A percentile compares a stretch with the other conserved stretches of the same genome.
Conservation (phyloP, 176 grass and related monocot species). For the Echinochloa phyllopogon region DNA sequence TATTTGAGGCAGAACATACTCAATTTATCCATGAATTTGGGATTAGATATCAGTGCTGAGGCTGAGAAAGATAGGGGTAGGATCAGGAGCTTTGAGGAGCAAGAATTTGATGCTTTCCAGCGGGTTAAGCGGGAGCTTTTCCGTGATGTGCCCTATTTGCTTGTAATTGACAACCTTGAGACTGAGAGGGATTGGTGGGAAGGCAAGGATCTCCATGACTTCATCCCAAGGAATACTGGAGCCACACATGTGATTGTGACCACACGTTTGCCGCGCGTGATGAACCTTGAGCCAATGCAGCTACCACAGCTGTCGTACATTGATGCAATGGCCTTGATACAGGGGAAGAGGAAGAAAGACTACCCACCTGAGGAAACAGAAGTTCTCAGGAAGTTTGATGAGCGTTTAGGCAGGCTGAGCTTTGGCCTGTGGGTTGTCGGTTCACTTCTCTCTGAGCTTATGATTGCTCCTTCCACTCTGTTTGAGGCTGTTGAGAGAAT, state of each 20-base stretch:
- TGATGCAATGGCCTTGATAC: constrained; percentile 76
- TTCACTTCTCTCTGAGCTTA: constrained; percentile 86
- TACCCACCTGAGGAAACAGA: constrained; percentile 72
- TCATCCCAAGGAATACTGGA: constrained; percentile 91
- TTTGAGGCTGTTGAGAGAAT: constrained; percentile 85
- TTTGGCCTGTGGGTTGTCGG: constrained; percentile 84
- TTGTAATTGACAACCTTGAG: constrained; percentile 96
- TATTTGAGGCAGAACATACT: constrained; percentile 93
- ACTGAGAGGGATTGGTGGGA: constrained; percentile 98
- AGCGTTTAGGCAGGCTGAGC: constrained; percentile 83
- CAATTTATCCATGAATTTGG: constrained; percentile 77
- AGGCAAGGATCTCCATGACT: constrained; percentile 96
- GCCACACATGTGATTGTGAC: constrained; percentile 86
- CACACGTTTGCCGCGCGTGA: constrained; percentile 70
- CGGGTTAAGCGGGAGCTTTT: constrained; percentile 94
- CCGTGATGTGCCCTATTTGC: constrained; percentile 88
- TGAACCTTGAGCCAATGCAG: constrained; percentile 91
- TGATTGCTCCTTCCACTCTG: constrained; percentile 78
- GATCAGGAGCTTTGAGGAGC: constrained; percentile 93
- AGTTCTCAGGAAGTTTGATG: constrained; percentile 82
- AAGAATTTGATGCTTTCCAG: constrained; percentile 91
- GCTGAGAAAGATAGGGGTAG: constrained; percentile 91
- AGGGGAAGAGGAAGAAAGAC: constrained; percentile 83
- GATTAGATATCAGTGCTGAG: constrained; percentile 89
- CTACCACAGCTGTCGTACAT: constrained; percentile 67